A percentile compares a stretch with the other conserved stretches of the same genome.
Evolutionary conservation across 2,329 filamentous ascomycete species (phyloP).

Genomic region (Colletotrichum echinochloae): DNA sequence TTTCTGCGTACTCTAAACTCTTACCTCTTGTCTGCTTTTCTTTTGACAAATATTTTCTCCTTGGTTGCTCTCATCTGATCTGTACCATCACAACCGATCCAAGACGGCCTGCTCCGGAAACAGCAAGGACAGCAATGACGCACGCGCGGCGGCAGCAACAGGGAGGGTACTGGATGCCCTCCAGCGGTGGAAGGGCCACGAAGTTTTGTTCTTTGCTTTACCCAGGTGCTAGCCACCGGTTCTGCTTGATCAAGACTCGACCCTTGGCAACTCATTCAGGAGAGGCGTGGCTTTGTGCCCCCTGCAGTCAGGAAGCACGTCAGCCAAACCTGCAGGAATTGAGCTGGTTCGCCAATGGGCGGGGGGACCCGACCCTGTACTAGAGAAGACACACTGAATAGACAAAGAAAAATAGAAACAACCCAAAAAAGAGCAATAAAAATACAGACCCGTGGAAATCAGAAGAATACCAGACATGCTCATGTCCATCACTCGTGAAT

Average conservation of each 20-base stretch:
- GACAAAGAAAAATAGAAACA: not conserved
- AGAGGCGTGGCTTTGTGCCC: slow-evolving; percentile 4
- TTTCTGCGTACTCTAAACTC: not conserved
- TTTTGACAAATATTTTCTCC: slow-evolving; percentile 5
- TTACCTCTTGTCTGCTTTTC: slow-evolving; percentile 23
- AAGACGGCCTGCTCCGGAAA: slow-evolving; percentile 27
- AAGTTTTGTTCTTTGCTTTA: not conserved
- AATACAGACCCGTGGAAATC: not conserved
- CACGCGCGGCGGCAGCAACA: not conserved
- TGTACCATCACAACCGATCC: slow-evolving; percentile 30
- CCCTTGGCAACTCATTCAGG: slow-evolving; percentile 29
- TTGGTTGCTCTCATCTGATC: slow-evolving; percentile 32
- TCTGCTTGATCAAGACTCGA: slow-evolving; percentile 2
- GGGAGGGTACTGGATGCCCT: slow-evolving; percentile 7
- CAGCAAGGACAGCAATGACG: slow-evolving; percentile 23
- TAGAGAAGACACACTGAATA: not conserved
- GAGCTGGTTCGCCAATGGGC: slow-evolving; percentile 22
- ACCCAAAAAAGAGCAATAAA: not conserved
- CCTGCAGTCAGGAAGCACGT: slow-evolving; percentile 21
- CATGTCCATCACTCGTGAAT: not conserved
- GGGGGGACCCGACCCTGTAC: not conserved
- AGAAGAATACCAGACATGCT: not conserved
- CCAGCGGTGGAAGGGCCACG: not conserved
- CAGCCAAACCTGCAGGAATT: slow-evolving; percentile 30
- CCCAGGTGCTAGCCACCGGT: slow-evolving; percentile 20